Conservation (phyloP, 768 basidiomycete genomes). For the Phylloporus arenicola region DNA sequence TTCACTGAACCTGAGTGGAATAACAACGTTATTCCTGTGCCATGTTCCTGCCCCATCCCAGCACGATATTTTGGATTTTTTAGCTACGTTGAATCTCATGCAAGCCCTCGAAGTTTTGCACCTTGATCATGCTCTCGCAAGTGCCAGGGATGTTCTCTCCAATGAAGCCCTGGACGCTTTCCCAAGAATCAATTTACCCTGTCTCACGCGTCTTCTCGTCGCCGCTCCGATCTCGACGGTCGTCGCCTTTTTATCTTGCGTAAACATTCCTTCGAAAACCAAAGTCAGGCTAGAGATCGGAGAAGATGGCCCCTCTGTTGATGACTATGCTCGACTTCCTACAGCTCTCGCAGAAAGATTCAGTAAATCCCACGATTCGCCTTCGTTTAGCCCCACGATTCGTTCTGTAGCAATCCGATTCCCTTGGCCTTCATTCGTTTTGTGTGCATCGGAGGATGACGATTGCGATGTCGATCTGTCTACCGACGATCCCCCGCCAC, state of each 20-base stretch:
- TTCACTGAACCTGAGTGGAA: slow-evolving; percentile 8
- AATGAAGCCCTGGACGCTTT: neutral
- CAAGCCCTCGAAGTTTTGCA: slow-evolving; percentile 29
- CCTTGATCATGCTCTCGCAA: slow-evolving; percentile 28
- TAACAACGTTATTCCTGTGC: slow-evolving; percentile 20
- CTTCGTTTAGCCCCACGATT: neutral
- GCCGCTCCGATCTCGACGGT: slow-evolving; percentile 6
- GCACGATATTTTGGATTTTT: neutral
- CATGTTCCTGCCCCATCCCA: neutral
- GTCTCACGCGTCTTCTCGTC: slow-evolving; percentile 4
- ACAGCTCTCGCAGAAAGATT: neutral
- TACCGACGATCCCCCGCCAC: neutral
- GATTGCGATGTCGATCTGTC: neutral
- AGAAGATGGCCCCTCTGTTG: neutral
- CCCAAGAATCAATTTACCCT: neutral
- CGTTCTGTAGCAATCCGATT: neutral
- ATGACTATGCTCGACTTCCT: neutral
- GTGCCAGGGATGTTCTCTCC: neutral
- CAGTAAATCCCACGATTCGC: neutral
- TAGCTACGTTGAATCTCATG: slow-evolving; percentile 30
- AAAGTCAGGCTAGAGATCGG: neutral
- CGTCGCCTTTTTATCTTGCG: neutral
- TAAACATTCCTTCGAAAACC: neutral
- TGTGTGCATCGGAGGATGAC: neutral
- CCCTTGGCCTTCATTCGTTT: neutral